Base-by-base conservation (phyloP, 257 asterid species). In the Mentha longifolia region DNA sequence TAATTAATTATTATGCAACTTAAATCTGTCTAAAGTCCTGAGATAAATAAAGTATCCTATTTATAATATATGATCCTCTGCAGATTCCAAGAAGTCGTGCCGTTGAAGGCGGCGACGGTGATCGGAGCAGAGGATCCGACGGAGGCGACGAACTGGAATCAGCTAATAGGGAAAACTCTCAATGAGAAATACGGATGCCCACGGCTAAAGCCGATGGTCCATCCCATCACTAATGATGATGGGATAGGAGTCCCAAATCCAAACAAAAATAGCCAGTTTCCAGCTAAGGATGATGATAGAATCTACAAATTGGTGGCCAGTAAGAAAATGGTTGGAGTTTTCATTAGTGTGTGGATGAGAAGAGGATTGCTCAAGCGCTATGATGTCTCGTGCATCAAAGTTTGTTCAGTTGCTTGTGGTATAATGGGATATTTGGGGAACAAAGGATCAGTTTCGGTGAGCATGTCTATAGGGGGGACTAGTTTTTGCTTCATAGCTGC, bases 261-360 rank as follows among this genome's bases (percentile, higher is more conserved):
- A 2, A 65, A 74, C 61, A 65, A 45, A 2, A 47, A 64, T 33
- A 70, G 78, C 74, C 49, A 42, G 8, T 46, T 25, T 65, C 74
- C 78, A 19, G 52, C 46, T 28, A 74, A 73, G 69, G 85, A 71
- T 28, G 75, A 70, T 69, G 72, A 55, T 43, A 85, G 75, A 77
- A 7, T 35, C 39, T 92, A 88, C 78, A 87, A 76, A 74, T 71
- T 90, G 70, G 75, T 90, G 76, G 97, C 95, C 0, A 90, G 96
- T 92, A 92, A 87, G 87, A 92, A 88, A 84, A 90, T 92, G 98
- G 98, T 90, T 28, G 98, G 98, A 5, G 95, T 92, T 45, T 92
- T 92, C 65, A 72, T 92, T n/a, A 90, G 97, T 52, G 96, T 92
- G 10, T 92, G 98, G 98, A 85, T 88, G 80, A 85, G 87, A 78